A percentile compares a stretch with the other conserved stretches of the same genome.
phyloP scores from a whole-genome alignment of 306 rosid genomes.

The Lablab purpureus region DNA sequence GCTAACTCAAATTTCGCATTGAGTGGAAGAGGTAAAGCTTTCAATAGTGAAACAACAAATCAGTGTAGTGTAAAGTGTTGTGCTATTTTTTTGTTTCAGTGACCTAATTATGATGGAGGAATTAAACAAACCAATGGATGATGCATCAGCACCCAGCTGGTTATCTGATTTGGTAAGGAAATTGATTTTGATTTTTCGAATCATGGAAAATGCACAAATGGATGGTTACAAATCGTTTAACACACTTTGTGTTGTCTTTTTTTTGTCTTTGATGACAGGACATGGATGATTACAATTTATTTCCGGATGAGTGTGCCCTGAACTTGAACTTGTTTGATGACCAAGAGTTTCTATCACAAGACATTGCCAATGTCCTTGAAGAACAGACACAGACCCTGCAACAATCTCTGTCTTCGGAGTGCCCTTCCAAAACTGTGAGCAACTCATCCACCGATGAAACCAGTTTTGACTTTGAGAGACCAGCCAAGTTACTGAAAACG shows the following conservation, averaged over 20 bases:
- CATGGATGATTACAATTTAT: slow-evolving; percentile 57
- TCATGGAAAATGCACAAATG: not conserved
- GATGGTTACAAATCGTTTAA: not conserved
- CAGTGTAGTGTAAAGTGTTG: not conserved
- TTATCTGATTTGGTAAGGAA: slow-evolving; percentile 65
- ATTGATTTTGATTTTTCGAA: not conserved
- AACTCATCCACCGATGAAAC: slow-evolving; percentile 52
- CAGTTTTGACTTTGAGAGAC: slow-evolving; percentile 50
- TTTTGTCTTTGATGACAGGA: slow-evolving; percentile 41
- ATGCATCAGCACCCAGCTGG: slow-evolving; percentile 54
- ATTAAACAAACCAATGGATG: slow-evolving; percentile 47
- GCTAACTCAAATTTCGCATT: not conserved
- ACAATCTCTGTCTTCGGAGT: slow-evolving; percentile 54
- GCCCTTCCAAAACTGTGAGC: slow-evolving; percentile 44
- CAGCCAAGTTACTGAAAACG: slow-evolving; percentile 26
- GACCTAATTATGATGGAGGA: not conserved
- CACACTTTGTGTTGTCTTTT: not conserved
- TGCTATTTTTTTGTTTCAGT: not conserved
- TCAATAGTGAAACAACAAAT: not conserved
- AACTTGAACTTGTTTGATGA: slow-evolving; percentile 47
- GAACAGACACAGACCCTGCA: slow-evolving; percentile 41
- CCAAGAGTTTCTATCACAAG: slow-evolving; percentile 47
- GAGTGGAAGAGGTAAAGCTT: not conserved
- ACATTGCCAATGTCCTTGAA: slow-evolving; percentile 45
- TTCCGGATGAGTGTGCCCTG: slow-evolving; percentile 44